Evolutionary conservation across 139 green algal genomes (phyloP), one percentile per base, ranked within the genome.

Genomic region (Volvox reticuliferus): DNA sequence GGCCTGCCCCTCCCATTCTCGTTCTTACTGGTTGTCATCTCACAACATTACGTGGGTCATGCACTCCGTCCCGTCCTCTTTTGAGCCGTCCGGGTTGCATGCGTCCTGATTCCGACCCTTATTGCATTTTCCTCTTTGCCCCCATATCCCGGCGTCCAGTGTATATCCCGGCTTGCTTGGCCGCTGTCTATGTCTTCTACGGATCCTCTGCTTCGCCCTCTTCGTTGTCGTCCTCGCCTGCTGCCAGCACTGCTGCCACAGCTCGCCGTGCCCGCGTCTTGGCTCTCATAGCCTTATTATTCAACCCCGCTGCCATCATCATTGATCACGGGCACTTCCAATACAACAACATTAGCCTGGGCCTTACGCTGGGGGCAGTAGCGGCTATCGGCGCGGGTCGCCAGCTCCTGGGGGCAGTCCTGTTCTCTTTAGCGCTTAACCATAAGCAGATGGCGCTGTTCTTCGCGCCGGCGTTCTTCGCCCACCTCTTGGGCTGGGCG

Each of bases 311-410:
- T 0, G 65, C 94, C 0, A 37, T 99, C 9, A 90, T 99, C 2
- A 98, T 99, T 30, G 98, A 99, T 95, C 98, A 99, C 90, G 98
- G 98, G 2, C 98, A 99, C 94, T 99, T 99, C 89, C 98, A 99
- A 92, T 71, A 86, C 96, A 80, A 94, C 94, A 91, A 94, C 95
- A 80, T 97, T 87, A 81, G 94, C 94, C 14, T 96, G 89, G 62
- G 95, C 88, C 9, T 92, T 0, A 79, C 90, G 5, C 50, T 84
- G 32, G 88, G 33, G 1, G 93, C 89, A 0, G 90, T n/a, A 5
- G 93, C 93, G 1, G 89, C 90, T 62, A 93, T 92, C 33, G 62
- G 32, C 0, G 1, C 35, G 6, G 83, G 88, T 26, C 35, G 62
- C 37, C 83, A 88, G 62, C 55, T 95, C 67, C 71, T 93, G 35